Percentiles rank a stretch among this genome's conserved stretches.
phyloP scores from a whole-genome alignment of 768 basidiomycete genomes.

The Dentipellis fragilis region DNA sequence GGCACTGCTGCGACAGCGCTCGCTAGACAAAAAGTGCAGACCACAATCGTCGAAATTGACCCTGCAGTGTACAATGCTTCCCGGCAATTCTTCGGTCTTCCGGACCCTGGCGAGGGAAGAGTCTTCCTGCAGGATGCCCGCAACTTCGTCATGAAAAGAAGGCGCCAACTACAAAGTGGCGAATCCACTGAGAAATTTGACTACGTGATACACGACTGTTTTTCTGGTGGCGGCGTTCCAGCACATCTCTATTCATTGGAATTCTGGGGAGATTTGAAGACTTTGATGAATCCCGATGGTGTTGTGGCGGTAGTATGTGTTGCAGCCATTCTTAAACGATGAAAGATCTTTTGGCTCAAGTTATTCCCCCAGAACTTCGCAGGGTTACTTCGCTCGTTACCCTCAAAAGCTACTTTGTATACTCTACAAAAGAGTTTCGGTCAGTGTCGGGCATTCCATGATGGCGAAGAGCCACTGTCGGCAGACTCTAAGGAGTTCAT shows the following conservation, averaged over 20 bases:
- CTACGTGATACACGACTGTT: conserved; percentile 83
- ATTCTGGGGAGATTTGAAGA: conserved; percentile 70
- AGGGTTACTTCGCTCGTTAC: conserved; percentile 52
- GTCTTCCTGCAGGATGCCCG: conserved; percentile 73
- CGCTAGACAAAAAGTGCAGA: conserved; percentile 52
- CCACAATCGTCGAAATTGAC: conserved; percentile 90
- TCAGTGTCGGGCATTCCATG: conserved; percentile 79
- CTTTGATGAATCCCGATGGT: conserved; percentile 56
- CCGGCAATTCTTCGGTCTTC: conserved; percentile 68
- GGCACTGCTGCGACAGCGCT: conserved; percentile 78
- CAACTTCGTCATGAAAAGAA: conserved; percentile 20
- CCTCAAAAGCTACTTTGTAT: conserved; percentile 53
- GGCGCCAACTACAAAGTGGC: conserved; percentile 19
- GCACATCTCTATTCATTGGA: conserved; percentile 74
- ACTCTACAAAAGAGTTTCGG: conserved; percentile 68
- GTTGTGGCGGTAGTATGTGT: conserved; percentile 69
- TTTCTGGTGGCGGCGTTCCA: conserved; percentile 90
- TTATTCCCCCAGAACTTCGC: conserved; percentile 61
- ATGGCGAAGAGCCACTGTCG: conserved; percentile 38
- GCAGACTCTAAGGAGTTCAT: conserved; percentile 45
- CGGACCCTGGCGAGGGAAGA: conserved; percentile 43
- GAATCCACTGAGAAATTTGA: conserved; percentile 37
- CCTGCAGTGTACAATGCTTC: conserved; percentile 84
- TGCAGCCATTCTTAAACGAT: background rate
- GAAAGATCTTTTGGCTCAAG: background rate